These are phyloP conservation scores for Saccharomycopsis hybrid DNA, from an alignment of 1,139 yeast species.

Conservation along the genomic window DNA sequence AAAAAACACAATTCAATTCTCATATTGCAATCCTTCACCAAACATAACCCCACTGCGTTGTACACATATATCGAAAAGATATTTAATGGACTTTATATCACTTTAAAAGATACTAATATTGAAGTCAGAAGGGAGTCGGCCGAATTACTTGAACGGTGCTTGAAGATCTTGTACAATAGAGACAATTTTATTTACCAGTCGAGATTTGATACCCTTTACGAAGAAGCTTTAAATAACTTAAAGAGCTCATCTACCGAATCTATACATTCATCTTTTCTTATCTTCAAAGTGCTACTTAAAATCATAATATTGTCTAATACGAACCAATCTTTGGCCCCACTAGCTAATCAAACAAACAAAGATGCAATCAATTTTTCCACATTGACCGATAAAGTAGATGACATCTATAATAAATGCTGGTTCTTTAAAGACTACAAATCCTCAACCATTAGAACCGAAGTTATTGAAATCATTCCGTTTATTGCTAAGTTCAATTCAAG, in stretches of 20 bases:
- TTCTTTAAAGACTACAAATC: conserved; percentile 74
- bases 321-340: conserved; percentile 3
- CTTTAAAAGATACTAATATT: conserved; percentile 13
- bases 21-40: conserved; percentile 14
- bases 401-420: conserved; percentile 20
- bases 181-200: conserved; percentile 7
- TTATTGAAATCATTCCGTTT: conserved; percentile 74
- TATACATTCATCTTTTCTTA: conserved; percentile 17
- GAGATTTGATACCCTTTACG: conserved; percentile 9
- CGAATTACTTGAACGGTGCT: conserved; percentile 10
- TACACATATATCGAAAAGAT: conserved; percentile 14
- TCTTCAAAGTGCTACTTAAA: conserved; percentile 16
- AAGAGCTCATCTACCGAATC: conserved; percentile 15
- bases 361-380: conserved; percentile 6
- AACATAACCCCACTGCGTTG: conserved; percentile 17
- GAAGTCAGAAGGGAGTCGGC: conserved; percentile 16
- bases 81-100: conserved; percentile 5
- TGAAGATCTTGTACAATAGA: conserved; percentile 5
- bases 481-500: conserved; percentile 74
- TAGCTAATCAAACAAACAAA: background rate
- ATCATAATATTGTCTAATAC: conserved; percentile 8
- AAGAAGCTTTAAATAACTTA: conserved; percentile 12
- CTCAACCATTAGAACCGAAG: conserved; percentile 70
- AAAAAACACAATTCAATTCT: conserved; percentile 13
- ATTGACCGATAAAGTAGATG: conserved; percentile 15